These are phyloP conservation scores for Trichaptum fuscoviolaceum DNA, from an alignment of 768 basidiomycete genomes.

Conservation along the genomic window DNA sequence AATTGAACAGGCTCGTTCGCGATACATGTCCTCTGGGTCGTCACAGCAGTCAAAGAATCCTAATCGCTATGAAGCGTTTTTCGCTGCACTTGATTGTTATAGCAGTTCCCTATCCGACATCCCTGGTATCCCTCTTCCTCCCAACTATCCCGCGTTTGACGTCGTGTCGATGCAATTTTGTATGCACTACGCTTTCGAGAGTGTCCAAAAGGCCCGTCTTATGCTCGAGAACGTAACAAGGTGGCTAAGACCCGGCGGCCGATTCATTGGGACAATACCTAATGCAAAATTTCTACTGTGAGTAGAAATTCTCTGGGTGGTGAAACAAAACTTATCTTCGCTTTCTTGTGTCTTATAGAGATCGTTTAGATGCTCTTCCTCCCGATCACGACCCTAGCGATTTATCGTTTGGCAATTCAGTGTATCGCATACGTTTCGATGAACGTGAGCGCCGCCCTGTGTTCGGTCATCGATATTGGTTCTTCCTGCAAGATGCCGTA, in stretches of 20 bases:
- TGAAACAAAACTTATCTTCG: slow-evolving; percentile 5
- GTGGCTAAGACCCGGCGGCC: slow-evolving; percentile 76
- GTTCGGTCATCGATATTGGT: slow-evolving; percentile 92
- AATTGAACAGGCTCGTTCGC: slow-evolving; percentile 76
- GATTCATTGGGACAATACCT: slow-evolving; percentile 97
- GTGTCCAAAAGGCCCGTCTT: slow-evolving; percentile 74
- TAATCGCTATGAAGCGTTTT: slow-evolving; percentile 60
- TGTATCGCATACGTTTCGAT: slow-evolving; percentile 87
- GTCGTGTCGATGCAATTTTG: slow-evolving; percentile 99
- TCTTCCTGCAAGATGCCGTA: slow-evolving; percentile 92
- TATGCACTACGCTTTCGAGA: slow-evolving; percentile 99
- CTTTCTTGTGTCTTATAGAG: slow-evolving; percentile 33
- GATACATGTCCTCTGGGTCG: slow-evolving; percentile 29
- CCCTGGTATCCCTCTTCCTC: slow-evolving; percentile 44
- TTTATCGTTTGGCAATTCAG: slow-evolving; percentile 83
- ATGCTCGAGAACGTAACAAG: slow-evolving; percentile 90
- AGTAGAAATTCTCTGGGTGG: slow-evolving; percentile 26
- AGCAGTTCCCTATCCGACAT: slow-evolving; percentile 67
- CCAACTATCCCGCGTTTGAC: slow-evolving; percentile 63
- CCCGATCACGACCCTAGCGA: slow-evolving; percentile 45
- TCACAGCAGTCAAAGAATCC: neutral
- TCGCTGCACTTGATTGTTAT: slow-evolving; percentile 89
- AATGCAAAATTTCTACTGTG: slow-evolving; percentile 82
- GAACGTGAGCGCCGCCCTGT: slow-evolving; percentile 52
- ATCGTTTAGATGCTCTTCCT: slow-evolving; percentile 66